Evolutionary conservation across 2,329 filamentous ascomycete species (phyloP), one percentile per base, ranked within the genome.

Genomic region (Furcasterigmium sp.): DNA sequence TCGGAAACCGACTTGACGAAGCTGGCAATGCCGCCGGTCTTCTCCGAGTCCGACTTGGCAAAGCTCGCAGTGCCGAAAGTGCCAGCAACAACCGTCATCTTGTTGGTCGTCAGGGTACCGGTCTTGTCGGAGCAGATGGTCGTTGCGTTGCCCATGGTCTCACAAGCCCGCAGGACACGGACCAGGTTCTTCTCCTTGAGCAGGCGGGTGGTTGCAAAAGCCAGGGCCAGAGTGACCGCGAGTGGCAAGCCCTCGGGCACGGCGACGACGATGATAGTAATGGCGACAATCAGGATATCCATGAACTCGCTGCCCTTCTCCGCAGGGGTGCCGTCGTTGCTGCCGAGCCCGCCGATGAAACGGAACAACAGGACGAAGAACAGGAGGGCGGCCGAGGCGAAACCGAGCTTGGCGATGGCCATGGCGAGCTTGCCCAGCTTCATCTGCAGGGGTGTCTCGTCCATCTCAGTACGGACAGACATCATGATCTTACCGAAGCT

Each of bases 61-160:
- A 72, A 72, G 43, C 56, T 62, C 19, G 54, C 55, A 20, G 57
- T 62, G 11, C 83, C 82, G 29, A 86, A 62, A 3, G 82, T 80
- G 25, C 82, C 83, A 34, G 84, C 80, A 37, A 88, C 84, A 4
- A 88, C 83, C 0, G 81, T 84, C 82, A 86, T 86, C 59, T 82
- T 82, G 55, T 86, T 86, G 45, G 85, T 82, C 0, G 63, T 66
- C 14, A 85, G 62, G 11, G 81, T 85, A 42, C 81, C 81, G 4
- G 82, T 85, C 60, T 85, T 85, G 58, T 88, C 87, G 2, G 85
- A 90, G 64, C 87, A 91, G 39, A 91, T 82, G 0, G 84, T 85
- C 2, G 80, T 83, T 3, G 79, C 80, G 52, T 85, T 85, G 3
- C 82, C 82, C 82, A 86, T 85, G 6, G 81, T 84, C 57, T 86